Evolutionary conservation across 2,329 filamentous ascomycete species (phyloP).

Genomic region (Microthyrium microscopicum): DNA sequence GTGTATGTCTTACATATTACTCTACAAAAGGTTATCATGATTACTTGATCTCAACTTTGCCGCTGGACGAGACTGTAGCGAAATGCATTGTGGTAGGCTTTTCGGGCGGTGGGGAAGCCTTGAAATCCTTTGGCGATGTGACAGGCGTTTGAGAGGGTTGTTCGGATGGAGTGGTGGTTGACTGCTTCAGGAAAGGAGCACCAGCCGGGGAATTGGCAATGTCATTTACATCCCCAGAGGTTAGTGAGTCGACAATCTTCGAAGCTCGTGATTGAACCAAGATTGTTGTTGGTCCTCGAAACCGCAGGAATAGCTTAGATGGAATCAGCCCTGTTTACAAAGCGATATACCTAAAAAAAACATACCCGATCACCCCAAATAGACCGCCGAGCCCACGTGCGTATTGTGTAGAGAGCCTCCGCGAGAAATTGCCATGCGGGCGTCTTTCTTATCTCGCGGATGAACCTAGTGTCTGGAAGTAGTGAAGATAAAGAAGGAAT

Average conservation of each 20-base stretch:
- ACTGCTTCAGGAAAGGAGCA: conserved; percentile 39
- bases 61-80: conserved; percentile 3
- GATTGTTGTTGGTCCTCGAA: conserved; percentile 71
- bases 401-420: conserved; percentile 47
- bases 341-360: conserved; percentile 3
- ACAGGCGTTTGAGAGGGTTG: not conserved
- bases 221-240: conserved; percentile 68
- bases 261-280: conserved; percentile 78
- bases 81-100: conserved; percentile 5
- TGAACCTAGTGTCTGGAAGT: conserved; percentile 55
- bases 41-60: conserved; percentile 7
- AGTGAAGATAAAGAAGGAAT: conserved; percentile 52
- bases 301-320: conserved; percentile 61
- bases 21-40: too few species aligned
- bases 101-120: not conserved
- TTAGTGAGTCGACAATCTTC: conserved; percentile 61
- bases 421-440: conserved; percentile 54
- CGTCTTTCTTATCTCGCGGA: conserved; percentile 55
- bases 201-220: conserved; percentile 72
- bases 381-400: conserved; percentile 62
- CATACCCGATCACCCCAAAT: conserved; percentile 78
- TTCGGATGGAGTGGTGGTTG: conserved; percentile 20
- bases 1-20: too few species aligned
- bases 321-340: not conserved
- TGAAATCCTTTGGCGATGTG: not conserved